Base-by-base conservation (phyloP, 352 stramenopile species). In the Phytopythium delawarense region DNA sequence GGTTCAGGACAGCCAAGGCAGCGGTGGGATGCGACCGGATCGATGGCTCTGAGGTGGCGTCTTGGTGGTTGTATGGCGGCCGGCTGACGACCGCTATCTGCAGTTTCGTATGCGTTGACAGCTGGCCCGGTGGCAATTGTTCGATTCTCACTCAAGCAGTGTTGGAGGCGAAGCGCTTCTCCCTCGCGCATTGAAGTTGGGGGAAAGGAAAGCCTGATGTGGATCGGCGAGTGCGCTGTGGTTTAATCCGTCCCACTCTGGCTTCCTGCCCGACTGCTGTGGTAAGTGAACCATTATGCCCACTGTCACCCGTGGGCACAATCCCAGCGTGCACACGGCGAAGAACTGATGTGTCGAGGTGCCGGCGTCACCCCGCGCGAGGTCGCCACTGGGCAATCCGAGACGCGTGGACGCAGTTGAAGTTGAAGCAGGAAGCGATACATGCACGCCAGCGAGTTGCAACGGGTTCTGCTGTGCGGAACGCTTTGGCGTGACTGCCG, bases 381-480 rank as follows among this genome's bases (percentile, higher is more conserved):
- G 37, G 15, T 45, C 42, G 18, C 23, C 42, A 28, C 20, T 49
- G 21, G 40, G 45, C 21, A 51, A 51, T 51, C 45, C n/a, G n/a
- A 18, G 21, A 30, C n/a, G 45, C 21, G 45, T 51, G 45, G 45
- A 51, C n/a, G 45, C 21, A 51, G 45, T 51, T 51, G 45, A 51
- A 51, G 45, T 51, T 51, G 45, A 51, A 51, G n/a, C 45, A 51
- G 45, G 45, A 51, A 51, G 40, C 40, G 40, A 45, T 45, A 45
- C 7, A 32, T 32, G 28, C 7, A 7, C 5, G 28, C 40, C 40
- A 45, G 40, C 40, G 2, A 32, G 28, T 32, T 32, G 28, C 28
- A 32, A 32, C 28, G 28, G 3, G 28, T 20, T 16, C 40, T 45
- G 40, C 40, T n/a, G 5, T 21, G 40, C n/a, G 2, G 39, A 45